Percentiles rank a stretch among this genome's conserved stretches.
Evolutionary conservation across 768 basidiomycete species (phyloP).

Genomic region (Cystofilobasidium macerans): DNA sequence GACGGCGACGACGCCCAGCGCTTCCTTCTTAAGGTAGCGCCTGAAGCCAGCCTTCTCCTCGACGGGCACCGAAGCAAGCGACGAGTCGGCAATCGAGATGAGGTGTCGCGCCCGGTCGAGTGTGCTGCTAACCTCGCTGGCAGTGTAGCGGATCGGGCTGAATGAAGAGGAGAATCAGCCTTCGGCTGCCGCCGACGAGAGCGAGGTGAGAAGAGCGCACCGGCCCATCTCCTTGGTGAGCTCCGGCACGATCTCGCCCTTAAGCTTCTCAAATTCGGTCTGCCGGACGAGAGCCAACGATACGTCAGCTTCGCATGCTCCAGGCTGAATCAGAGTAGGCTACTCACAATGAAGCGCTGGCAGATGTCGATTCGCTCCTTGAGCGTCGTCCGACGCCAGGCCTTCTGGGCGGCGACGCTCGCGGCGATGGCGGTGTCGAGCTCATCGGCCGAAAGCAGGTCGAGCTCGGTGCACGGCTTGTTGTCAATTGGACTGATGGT

Average conservation of each 20-base stretch:
- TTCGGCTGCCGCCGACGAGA: too few species aligned
- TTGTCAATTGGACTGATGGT: constrained; percentile 77
- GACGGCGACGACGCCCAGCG: constrained; percentile 75
- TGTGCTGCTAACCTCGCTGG: constrained; percentile 70
- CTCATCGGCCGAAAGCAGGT: constrained; percentile 48
- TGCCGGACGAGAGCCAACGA: constrained; percentile 28
- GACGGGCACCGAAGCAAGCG: constrained; percentile 63
- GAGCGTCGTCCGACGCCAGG: constrained; percentile 42
- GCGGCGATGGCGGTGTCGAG: constrained; percentile 5
- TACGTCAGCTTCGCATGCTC: neutral
- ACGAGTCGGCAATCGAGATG: constrained; percentile 65
- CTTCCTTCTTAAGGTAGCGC: constrained; percentile 69
- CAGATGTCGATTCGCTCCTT: constrained; percentile 60
- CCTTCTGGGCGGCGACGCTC: constrained; percentile 10
- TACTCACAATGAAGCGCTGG: constrained; percentile 55
- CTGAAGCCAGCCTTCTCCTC: constrained; percentile 70
- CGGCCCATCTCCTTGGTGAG: constrained; percentile 84
- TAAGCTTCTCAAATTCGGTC: constrained; percentile 47
- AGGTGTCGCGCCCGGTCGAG: constrained; percentile 73
- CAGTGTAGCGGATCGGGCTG: constrained; percentile 66
- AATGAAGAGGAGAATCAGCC: neutral
- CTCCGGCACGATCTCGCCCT: constrained; percentile 59
- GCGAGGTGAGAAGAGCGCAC: constrained; percentile 42
- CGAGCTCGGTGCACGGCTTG: constrained; percentile 53
- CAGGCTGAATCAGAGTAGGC: neutral